A percentile compares a stretch with the other conserved stretches of the same genome.
Conservation (phyloP, 768 basidiomycete species). For the Mycena kentingensis region DNA sequence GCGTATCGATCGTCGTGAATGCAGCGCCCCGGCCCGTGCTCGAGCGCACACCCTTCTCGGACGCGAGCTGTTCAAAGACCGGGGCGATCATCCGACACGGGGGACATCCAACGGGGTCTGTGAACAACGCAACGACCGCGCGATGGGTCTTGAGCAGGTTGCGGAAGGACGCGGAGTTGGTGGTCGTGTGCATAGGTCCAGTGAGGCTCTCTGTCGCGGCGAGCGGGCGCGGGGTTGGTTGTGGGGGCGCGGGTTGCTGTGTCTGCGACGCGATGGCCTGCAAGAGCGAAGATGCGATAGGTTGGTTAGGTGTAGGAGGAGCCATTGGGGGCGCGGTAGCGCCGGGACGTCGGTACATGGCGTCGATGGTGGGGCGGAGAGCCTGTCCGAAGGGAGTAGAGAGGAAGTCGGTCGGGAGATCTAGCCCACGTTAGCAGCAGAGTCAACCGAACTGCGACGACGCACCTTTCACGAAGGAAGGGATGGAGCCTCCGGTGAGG, state of each 20-base stretch:
- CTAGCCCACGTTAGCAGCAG: constrained; percentile 35
- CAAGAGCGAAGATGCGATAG: constrained; percentile 54
- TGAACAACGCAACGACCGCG: constrained; percentile 82
- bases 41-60: constrained; percentile 52
- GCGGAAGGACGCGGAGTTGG: constrained; percentile 73
- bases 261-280: constrained; percentile 60
- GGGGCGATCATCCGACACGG: constrained; percentile 87
- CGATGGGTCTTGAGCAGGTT: constrained; percentile 64
- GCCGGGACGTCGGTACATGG: constrained; percentile 73
- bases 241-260: constrained; percentile 28
- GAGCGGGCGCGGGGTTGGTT: constrained; percentile 26
- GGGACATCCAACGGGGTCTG: constrained; percentile 65
- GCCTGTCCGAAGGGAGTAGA: constrained; percentile 87
- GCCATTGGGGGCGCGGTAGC: constrained; percentile 39
- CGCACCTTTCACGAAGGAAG: constrained; percentile 78
- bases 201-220: constrained; percentile 53
- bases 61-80: constrained; percentile 75
- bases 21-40: constrained; percentile 51
- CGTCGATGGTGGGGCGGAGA: constrained; percentile 87
- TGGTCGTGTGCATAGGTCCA: constrained; percentile 68
- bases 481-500: constrained; percentile 81
- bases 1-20: constrained; percentile 85
- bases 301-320: constrained; percentile 46
- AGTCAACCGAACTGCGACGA: not conserved
- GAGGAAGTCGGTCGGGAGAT: constrained; percentile 80